Evolutionary conservation across 1,284 basidiomycete species (phyloP).

Genomic region (Cutaneotrichosporon dermatis): DNA sequence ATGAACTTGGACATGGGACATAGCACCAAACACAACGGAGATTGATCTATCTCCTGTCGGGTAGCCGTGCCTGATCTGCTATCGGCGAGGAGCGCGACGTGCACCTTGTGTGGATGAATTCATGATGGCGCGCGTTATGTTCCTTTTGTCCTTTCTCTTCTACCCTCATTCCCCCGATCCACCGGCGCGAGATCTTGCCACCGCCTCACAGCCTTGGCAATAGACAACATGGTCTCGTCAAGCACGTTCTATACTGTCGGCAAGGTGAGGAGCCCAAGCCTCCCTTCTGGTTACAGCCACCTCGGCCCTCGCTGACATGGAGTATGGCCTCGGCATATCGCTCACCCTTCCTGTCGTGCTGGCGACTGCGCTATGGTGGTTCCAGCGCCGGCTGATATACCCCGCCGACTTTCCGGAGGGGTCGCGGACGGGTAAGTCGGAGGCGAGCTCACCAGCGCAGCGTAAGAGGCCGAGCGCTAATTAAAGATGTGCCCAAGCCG

Average conservation of each 20-base stretch:
- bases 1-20: no score
- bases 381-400: slow-evolving; percentile 83
- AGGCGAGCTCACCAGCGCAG: not conserved
- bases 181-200: no score
- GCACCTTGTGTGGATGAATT: no score
- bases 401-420: slow-evolving; percentile 80
- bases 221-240: slow-evolving; percentile 19
- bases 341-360: slow-evolving; percentile 26
- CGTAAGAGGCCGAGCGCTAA: not conserved
- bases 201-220: no score
- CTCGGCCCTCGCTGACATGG: not conserved
- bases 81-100: no score
- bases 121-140: no score
- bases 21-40: no score
- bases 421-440: slow-evolving; percentile 62
- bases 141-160: no score
- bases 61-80: no score
- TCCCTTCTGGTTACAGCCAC: no score
- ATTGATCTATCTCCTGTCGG: no score
- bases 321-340: slow-evolving; percentile 38
- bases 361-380: slow-evolving; percentile 72
- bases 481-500: slow-evolving; percentile 65
- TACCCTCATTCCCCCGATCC: no score
- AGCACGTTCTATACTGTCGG: slow-evolving; percentile 51
- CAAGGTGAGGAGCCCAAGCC: slow-evolving; percentile 52